A percentile compares a stretch with the other conserved stretches of the same genome.
These are phyloP conservation scores for Candida michaelii DNA, from an alignment of 805 yeast genomes.

Conservation along the genomic window DNA sequence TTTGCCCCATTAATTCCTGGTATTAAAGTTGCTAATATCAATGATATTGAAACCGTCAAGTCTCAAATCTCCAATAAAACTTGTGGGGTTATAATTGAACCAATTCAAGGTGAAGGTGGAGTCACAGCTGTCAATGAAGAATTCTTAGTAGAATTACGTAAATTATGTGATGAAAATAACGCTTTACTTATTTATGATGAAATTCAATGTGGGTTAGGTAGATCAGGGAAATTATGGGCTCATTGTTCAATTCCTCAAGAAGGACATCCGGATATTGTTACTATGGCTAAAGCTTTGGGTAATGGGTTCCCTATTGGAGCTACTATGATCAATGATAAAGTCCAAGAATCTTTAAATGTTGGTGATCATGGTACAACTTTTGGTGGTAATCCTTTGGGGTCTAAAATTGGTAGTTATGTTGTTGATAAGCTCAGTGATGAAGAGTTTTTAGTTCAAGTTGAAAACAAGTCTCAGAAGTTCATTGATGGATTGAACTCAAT, in stretches of 20 bases:
- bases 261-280: constrained; percentile 92
- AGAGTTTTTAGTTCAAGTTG: constrained; percentile 61
- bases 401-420: constrained; percentile 78
- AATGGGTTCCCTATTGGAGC: constrained; percentile 98
- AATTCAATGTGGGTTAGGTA: constrained; percentile 94
- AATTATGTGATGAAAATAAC: constrained; percentile 64
- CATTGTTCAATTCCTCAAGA: constrained; percentile 71
- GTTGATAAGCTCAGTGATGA: constrained; percentile 62
- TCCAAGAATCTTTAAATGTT: constrained; percentile 69
- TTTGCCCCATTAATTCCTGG: constrained; percentile 93
- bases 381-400: constrained; percentile 95
- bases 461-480: constrained; percentile 58
- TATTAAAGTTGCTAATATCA: constrained; percentile 64
- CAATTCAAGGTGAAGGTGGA: constrained; percentile 98
- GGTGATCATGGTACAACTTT: constrained; percentile 99
- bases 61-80: constrained; percentile 55
- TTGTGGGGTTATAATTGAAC: constrained; percentile 93
- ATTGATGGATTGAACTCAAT: constrained; percentile 48
- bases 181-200: constrained; percentile 89
- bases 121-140: constrained; percentile 65
- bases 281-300: constrained; percentile 95
- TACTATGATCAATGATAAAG: constrained; percentile 77
- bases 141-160: constrained; percentile 64
- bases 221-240: constrained; percentile 93
- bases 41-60: constrained; percentile 60